Conservation (phyloP, 192 early-diverging fungal genomes). For the Paraglomus brasilianum region DNA sequence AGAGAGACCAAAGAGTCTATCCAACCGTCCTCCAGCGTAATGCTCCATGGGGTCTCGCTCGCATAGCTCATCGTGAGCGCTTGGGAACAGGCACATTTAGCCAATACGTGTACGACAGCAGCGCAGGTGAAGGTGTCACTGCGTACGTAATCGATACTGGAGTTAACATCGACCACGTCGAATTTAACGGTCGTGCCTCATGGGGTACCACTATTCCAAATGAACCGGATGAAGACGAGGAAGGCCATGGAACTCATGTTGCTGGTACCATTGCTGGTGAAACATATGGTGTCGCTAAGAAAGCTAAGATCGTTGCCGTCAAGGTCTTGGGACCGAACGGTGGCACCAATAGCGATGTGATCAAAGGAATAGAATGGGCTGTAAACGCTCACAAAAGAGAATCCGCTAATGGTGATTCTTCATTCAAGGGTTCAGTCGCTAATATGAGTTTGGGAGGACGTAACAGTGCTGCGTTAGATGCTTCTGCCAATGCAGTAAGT, state of each 20-base stretch:
- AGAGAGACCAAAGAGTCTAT: neutral
- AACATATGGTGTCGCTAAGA: slow-evolving; percentile 75
- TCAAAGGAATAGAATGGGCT: slow-evolving; percentile 42
- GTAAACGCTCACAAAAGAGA: slow-evolving; percentile 38
- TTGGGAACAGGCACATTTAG: neutral
- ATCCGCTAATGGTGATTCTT: too few species aligned
- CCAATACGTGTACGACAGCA: slow-evolving; percentile 35
- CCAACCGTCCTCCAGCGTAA: slow-evolving; percentile 52
- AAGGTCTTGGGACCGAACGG: slow-evolving; percentile 50
- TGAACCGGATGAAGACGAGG: slow-evolving; percentile 41
- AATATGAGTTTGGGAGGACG: too few species aligned
- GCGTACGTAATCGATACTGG: slow-evolving; percentile 70
- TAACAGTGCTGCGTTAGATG: too few species aligned
- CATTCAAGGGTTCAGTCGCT: too few species aligned
- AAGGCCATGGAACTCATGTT: slow-evolving; percentile 55
- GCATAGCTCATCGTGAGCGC: slow-evolving; percentile 50
- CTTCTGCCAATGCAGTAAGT: too few species aligned
- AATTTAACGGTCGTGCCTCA: slow-evolving; percentile 50
- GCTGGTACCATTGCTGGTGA: slow-evolving; percentile 50
- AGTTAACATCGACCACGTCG: slow-evolving; percentile 47
- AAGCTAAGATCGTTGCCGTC: slow-evolving; percentile 66
- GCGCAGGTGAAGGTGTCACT: slow-evolving; percentile 59
- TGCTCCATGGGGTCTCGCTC: slow-evolving; percentile 84
- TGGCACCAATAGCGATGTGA: slow-evolving; percentile 37
- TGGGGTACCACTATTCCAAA: slow-evolving; percentile 46